Conservation (phyloP, 2,329 filamentous ascomycete genomes). For the Bipolaris victoriae region DNA sequence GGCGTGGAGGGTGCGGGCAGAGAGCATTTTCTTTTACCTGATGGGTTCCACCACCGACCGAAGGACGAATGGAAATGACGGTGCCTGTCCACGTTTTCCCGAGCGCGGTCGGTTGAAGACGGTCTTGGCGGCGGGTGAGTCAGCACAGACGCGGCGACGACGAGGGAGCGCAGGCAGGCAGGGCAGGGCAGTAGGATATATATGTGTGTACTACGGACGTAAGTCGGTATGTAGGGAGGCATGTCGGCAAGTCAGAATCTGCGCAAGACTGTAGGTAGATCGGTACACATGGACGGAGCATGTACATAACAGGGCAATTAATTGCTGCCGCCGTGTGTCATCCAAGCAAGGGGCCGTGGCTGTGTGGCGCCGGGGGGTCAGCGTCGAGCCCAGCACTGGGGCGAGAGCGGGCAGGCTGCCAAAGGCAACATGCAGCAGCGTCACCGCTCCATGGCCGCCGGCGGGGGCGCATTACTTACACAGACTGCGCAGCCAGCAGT, state of each 20-base stretch:
- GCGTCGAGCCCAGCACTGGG: conserved; percentile 31
- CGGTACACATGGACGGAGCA: background rate
- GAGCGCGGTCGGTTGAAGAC: conserved; percentile 14
- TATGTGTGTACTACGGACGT: too few species aligned
- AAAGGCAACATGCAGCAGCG: conserved; percentile 15
- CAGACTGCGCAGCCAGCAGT: background rate
- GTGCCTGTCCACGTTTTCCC: conserved; percentile 23
- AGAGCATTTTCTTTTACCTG: conserved; percentile 8
- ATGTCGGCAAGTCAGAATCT: too few species aligned
- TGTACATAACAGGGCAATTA: too few species aligned
- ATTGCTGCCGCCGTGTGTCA: background rate
- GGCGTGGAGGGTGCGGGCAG: conserved; percentile 1
- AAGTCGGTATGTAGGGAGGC: too few species aligned
- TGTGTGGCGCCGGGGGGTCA: conserved; percentile 14
- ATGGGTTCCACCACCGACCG: conserved; percentile 22
- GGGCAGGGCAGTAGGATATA: too few species aligned
- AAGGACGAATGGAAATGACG: conserved; percentile 21
- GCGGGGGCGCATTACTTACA: conserved; percentile 10
- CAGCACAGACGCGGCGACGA: background rate
- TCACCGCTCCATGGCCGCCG: conserved; percentile 34
- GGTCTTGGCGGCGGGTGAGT: conserved; percentile 11
- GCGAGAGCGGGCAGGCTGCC: conserved; percentile 1
- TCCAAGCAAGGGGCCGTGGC: background rate
- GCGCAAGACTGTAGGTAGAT: background rate
- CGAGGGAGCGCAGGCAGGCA: too few species aligned